Evolutionary conservation across 2,329 filamentous ascomycete species (phyloP).

Genomic region (Penicillium sp.): DNA sequence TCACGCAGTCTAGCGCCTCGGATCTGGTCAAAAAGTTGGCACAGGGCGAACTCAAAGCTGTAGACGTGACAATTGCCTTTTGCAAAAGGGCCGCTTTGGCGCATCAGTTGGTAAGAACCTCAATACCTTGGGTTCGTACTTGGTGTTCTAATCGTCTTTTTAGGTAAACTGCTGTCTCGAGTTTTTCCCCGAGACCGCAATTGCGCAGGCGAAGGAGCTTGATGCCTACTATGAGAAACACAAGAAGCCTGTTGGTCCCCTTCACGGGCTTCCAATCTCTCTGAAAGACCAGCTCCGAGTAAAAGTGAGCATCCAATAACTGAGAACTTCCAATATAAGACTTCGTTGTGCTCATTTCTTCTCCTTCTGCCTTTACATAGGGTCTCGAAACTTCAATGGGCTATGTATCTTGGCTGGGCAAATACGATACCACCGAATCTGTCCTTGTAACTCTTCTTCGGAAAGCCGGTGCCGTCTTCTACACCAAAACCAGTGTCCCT

Average conservation of each 20-base stretch:
- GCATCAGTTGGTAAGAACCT: slow-evolving; percentile 17
- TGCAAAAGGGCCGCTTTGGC: slow-evolving; percentile 23
- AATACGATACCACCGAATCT: slow-evolving; percentile 18
- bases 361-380: slow-evolving; percentile 1
- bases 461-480: slow-evolving; percentile 53
- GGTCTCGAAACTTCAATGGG: slow-evolving; percentile 18
- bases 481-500: slow-evolving; percentile 58
- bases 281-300: slow-evolving; percentile 66
- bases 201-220: slow-evolving; percentile 48
- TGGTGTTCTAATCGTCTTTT: background rate
- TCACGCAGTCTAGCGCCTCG: slow-evolving; percentile 7
- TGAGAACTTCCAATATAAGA: background rate
- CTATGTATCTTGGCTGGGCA: slow-evolving; percentile 19
- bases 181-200: slow-evolving; percentile 53
- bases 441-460: slow-evolving; percentile 38
- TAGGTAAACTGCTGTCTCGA: slow-evolving; percentile 18
- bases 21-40: slow-evolving; percentile 11
- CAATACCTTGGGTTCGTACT: background rate
- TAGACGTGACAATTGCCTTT: slow-evolving; percentile 23
- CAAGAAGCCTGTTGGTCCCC: slow-evolving; percentile 55
- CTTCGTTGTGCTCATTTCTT: background rate
- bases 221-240: slow-evolving; percentile 51
- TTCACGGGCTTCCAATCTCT: slow-evolving; percentile 59
- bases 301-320: slow-evolving; percentile 10
- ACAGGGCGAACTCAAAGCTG: slow-evolving; percentile 15